These are phyloP conservation scores for Amaranthus palmeri DNA, from an alignment of 148 eudicot species.

Conservation along the genomic window DNA sequence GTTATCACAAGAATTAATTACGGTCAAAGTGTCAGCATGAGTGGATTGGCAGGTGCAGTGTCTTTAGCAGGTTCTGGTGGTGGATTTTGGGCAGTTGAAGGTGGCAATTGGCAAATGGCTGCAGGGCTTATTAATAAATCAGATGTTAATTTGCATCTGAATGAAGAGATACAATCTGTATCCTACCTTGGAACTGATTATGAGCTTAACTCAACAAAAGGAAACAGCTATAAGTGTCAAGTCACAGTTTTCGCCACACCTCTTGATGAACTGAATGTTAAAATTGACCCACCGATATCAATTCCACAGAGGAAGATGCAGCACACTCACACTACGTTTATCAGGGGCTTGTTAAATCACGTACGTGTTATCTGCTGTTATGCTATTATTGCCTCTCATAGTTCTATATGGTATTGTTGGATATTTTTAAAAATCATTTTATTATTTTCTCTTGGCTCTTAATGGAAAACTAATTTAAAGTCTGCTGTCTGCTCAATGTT, in stretches of 20 bases:
- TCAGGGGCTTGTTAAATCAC: constrained; percentile 81
- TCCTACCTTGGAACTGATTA: constrained; percentile 57
- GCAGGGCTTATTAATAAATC: constrained; percentile 69
- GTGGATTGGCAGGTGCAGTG: constrained; percentile 96
- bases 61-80: constrained; percentile 90
- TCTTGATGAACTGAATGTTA: constrained; percentile 66
- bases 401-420: neutral
- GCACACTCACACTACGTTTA: constrained; percentile 82
- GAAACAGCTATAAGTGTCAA: constrained; percentile 69
- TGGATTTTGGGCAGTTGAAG: constrained; percentile 80
- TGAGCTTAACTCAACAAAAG: constrained; percentile 68
- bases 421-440: neutral
- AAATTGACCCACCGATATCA: constrained; percentile 52
- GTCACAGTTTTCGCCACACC: constrained; percentile 82
- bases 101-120: constrained; percentile 94
- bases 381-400: neutral
- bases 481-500: constrained; percentile 5
- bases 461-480: neutral
- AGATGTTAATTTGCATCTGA: constrained; percentile 60
- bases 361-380: constrained; percentile 40
- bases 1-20: constrained; percentile 88
- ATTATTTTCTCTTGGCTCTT: neutral
- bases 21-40: constrained; percentile 84
- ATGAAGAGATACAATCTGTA: constrained; percentile 70
- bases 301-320: constrained; percentile 79